Percentiles rank a stretch among this genome's conserved stretches.
Conservation (phyloP, 2,329 filamentous ascomycete genomes). For the Neofusicoccum parvum region DNA sequence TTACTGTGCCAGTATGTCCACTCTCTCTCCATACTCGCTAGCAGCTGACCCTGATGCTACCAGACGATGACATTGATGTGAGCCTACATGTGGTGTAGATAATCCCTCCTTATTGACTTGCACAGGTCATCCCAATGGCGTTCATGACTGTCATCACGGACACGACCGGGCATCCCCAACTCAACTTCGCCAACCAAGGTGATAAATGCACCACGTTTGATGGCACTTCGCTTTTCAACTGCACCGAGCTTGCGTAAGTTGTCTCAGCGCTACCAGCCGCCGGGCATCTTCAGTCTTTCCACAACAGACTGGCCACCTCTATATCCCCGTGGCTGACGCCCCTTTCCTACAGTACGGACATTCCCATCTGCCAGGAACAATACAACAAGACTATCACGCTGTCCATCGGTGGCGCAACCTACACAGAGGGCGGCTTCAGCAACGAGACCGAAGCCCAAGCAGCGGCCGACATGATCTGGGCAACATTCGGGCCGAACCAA, state of each 20-base stretch:
- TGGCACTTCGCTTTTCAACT: slow-evolving; percentile 61
- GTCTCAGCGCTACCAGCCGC: not conserved
- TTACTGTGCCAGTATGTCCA: slow-evolving; percentile 61
- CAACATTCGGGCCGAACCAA: slow-evolving; percentile 65
- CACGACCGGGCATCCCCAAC: slow-evolving; percentile 50
- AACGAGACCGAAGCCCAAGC: slow-evolving; percentile 24
- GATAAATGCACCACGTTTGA: slow-evolving; percentile 62
- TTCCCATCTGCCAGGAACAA: slow-evolving; percentile 60
- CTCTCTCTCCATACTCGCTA: slow-evolving; percentile 12
- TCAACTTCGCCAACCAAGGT: slow-evolving; percentile 68
- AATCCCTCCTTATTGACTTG: not conserved
- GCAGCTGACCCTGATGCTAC: not conserved
- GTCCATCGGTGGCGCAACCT: slow-evolving; percentile 71
- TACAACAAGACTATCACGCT: slow-evolving; percentile 71
- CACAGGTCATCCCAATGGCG: slow-evolving; percentile 61
- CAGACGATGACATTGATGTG: slow-evolving; percentile 50
- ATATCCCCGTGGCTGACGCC: not conserved
- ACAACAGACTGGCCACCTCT: not conserved
- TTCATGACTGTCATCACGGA: slow-evolving; percentile 63
- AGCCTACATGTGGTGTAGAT: not conserved
- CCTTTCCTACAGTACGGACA: slow-evolving; percentile 42
- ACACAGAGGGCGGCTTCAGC: slow-evolving; percentile 67
- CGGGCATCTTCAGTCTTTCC: too few relatives aligned
- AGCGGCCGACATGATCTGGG: slow-evolving; percentile 67
- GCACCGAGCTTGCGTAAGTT: slow-evolving; percentile 65